A percentile compares a stretch with the other conserved stretches of the same genome.
Conservation (phyloP, 1,139 yeast genomes). For the Blastobotrys raffinosifermentans region DNA sequence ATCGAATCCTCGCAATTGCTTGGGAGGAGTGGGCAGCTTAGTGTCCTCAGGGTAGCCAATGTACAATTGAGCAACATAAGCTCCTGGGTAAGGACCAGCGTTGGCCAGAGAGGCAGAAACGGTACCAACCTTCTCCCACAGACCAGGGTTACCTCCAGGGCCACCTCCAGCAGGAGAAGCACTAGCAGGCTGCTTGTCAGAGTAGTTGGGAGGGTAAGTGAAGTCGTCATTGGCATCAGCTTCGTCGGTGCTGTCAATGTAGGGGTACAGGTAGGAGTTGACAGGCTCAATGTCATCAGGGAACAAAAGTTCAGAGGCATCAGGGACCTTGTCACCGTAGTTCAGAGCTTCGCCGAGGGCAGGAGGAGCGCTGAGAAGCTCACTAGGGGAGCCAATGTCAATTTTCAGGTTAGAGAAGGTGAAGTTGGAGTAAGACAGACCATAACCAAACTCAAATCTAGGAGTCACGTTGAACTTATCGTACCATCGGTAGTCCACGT, state of each 20-base stretch:
- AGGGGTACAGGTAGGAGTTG: slow-evolving; percentile 28
- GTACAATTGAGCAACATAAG: slow-evolving; percentile 52
- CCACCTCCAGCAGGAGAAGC: slow-evolving; percentile 57
- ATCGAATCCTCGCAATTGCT: slow-evolving; percentile 54
- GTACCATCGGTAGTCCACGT: slow-evolving; percentile 48
- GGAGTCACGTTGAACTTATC: slow-evolving; percentile 53
- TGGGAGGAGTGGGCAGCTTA: slow-evolving; percentile 41
- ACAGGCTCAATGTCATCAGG: slow-evolving; percentile 31
- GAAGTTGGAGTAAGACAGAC: slow-evolving; percentile 52
- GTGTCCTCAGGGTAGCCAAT: slow-evolving; percentile 46
- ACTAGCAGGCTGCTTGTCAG: slow-evolving; percentile 33
- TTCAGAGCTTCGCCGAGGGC: slow-evolving; percentile 42
- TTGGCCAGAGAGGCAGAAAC: slow-evolving; percentile 47
- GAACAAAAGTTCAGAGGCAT: slow-evolving; percentile 43
- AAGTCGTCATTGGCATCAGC: slow-evolving; percentile 32
- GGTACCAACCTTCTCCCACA: slow-evolving; percentile 42
- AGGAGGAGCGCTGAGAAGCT: slow-evolving; percentile 46
- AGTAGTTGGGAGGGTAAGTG: slow-evolving; percentile 50
- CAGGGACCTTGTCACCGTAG: slow-evolving; percentile 40
- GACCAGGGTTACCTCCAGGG: slow-evolving; percentile 46
- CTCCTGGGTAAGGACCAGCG: slow-evolving; percentile 47
- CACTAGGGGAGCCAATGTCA: slow-evolving; percentile 38
- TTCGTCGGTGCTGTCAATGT: slow-evolving; percentile 20
- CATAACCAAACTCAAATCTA: slow-evolving; percentile 57
- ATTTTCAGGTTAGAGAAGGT: slow-evolving; percentile 33